Conservation (phyloP, 306 rosid genomes). For the Pyrus communis region DNA sequence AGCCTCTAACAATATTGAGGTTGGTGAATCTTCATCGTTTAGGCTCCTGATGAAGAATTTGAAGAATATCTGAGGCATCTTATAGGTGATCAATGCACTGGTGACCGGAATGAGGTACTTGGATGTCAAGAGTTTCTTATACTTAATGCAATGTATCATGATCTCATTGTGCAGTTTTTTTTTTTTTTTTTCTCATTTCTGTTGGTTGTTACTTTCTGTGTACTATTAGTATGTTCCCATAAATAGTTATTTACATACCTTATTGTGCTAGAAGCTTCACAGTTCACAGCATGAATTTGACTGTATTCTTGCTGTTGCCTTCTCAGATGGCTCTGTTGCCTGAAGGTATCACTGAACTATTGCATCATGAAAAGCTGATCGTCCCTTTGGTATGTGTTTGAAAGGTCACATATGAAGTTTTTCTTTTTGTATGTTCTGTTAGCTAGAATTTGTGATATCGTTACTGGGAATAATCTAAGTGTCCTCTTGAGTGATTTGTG, state of each 20-base stretch:
- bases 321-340: constrained; percentile 97
- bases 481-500: not conserved
- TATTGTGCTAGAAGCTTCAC: not conserved
- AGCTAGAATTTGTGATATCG: constrained; percentile 1
- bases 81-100: constrained; percentile 69
- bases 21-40: constrained; percentile 17
- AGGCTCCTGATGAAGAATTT: constrained; percentile 99
- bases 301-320: constrained; percentile 23
- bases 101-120: constrained; percentile 79
- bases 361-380: constrained; percentile 70
- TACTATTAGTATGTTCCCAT: not conserved
- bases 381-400: constrained; percentile 73
- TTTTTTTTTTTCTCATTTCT: not conserved
- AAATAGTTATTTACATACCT: not conserved
- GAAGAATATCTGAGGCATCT: constrained; percentile 85
- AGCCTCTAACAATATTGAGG: not conserved
- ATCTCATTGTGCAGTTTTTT: not conserved
- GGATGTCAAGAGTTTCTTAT: not conserved
- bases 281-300: constrained; percentile 10
- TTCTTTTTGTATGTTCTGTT: constrained; percentile 6
- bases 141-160: not conserved
- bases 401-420: constrained; percentile 9
- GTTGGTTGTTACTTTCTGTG: not conserved
- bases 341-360: constrained; percentile 85
- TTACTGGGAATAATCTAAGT: not conserved